phyloP scores from a whole-genome alignment of 164 flowering plant genomes.

The Annona squamosa region DNA sequence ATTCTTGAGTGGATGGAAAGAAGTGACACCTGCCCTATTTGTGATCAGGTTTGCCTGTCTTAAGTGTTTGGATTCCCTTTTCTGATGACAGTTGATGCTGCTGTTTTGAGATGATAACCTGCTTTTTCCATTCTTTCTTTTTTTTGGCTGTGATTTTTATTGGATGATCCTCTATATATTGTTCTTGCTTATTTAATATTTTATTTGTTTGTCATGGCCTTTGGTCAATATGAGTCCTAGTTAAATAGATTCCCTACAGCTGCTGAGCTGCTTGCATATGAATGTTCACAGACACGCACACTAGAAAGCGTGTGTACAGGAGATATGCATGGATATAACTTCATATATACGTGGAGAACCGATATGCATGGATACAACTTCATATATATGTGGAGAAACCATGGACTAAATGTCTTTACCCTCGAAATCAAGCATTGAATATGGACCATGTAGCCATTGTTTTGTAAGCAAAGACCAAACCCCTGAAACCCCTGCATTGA shows the following conservation, averaged over 20 bases:
- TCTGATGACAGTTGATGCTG: not conserved
- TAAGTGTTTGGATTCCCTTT: not conserved
- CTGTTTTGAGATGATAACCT: not conserved
- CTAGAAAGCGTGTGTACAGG: too few species aligned
- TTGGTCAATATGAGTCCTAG: not conserved
- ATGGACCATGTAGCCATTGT: not conserved
- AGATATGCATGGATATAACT: too few species aligned
- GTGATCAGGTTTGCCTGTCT: conserved; percentile 58
- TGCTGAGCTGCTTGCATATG: not conserved
- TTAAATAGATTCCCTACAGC: not conserved
- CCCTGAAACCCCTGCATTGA: too few species aligned
- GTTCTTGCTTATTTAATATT: not conserved
- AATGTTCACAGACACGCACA: too few species aligned
- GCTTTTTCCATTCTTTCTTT: not conserved
- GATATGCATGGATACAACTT: not conserved
- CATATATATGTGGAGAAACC: not conserved
- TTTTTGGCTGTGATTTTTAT: not conserved
- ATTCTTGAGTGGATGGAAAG: conserved; percentile 94
- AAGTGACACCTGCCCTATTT: conserved; percentile 79
- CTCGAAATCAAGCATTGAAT: not conserved
- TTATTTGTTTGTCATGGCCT: not conserved
- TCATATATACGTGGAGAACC: not conserved
- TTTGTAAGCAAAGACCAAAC: too few species aligned
- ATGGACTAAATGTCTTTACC: not conserved
- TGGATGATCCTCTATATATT: not conserved